Base-by-base conservation (phyloP, 768 basidiomycete species). In the Hortiboletus flavorubellus region DNA sequence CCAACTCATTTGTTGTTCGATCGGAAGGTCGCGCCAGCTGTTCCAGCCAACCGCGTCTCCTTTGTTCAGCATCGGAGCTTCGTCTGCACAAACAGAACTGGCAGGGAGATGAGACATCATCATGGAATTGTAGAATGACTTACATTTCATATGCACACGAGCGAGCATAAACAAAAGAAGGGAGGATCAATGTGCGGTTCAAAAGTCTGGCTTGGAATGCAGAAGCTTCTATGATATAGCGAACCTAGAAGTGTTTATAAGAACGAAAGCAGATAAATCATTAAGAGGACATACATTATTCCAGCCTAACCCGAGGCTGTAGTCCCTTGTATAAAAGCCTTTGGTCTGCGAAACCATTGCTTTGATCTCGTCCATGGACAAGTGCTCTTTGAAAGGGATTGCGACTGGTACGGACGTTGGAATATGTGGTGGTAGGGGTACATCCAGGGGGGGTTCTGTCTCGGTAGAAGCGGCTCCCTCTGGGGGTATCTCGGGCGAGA, bases 231-330 rank as follows among this genome's bases (percentile, higher is more conserved):
- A 78, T 69, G 59, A 78, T 78, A 51, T 79, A 77, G 37, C 76
- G 70, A 61, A 78, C 66, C 77, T 76, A 37, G 15, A 33, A 55
- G 14, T 14, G 2, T 12, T 26, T 1, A 8, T 60, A n/a, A 62
- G 50, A 39, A 29, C 9, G 31, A 40, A 45, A 21, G 15, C n/a
- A 46, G 31, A 39, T 10, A 15, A 15, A 50, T 21, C 39, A 8
- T 38, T 7, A 23, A 35, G 14, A n/a, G 12, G 10, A 61, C 72
- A 35, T 49, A 68, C 75, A 41, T 78, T 78, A 49, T 78, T 78
- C 75, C 77, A 78, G 3, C 77, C 77, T n/a, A 78, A 59, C 16
- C 76, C 75, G 8, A 76, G 64, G 59, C 75, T 77, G 61, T 67
- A 77, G 35, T 79, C 76, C 31, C 78, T 69, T 8, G 67, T 62